Conservation (phyloP, 1,284 basidiomycete species). For the Sanghuangporus sanghuang region DNA sequence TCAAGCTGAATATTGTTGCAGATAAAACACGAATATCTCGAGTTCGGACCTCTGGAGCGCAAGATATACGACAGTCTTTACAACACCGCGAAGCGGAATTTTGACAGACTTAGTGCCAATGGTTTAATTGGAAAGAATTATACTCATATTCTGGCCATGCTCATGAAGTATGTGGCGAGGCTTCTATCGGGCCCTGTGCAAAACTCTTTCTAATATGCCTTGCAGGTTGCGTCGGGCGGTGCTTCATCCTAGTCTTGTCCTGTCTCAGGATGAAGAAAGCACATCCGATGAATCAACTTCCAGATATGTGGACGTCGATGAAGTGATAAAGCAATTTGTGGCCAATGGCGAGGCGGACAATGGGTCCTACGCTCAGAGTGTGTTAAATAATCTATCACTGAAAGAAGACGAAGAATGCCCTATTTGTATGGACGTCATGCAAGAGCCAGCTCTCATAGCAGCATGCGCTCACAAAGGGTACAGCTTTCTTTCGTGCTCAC, state of each 20-base stretch:
- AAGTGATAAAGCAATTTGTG: conserved; percentile 60
- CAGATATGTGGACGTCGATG: conserved; percentile 51
- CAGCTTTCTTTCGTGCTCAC: conserved; percentile 17
- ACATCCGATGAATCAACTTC: conserved; percentile 33
- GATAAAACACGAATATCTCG: conserved; percentile 63
- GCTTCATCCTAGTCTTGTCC: conserved; percentile 76
- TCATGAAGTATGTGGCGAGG: conserved; percentile 63
- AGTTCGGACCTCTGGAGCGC: conserved; percentile 72
- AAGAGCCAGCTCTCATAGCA: conserved; percentile 66
- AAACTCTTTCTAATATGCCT: neutral
- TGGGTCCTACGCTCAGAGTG: conserved; percentile 57
- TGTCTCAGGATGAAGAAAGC: conserved; percentile 42
- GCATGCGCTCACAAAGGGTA: conserved; percentile 77
- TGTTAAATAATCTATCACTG: conserved; percentile 51
- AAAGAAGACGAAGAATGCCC: conserved; percentile 61
- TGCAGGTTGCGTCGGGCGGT: conserved; percentile 79
- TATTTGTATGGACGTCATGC: conserved; percentile 76
- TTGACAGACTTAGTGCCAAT: conserved; percentile 71
- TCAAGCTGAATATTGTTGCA: conserved; percentile 24
- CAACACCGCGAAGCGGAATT: conserved; percentile 59
- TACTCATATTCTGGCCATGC: conserved; percentile 86
- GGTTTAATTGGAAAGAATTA: conserved; percentile 82
- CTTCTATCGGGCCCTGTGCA: too few relatives aligned
- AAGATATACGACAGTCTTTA: conserved; percentile 82
- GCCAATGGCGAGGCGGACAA: conserved; percentile 28